Evolutionary conservation across 495 filamentous ascomycete genomes (phyloP).

Genomic region (Bathelium albidoporum): DNA sequence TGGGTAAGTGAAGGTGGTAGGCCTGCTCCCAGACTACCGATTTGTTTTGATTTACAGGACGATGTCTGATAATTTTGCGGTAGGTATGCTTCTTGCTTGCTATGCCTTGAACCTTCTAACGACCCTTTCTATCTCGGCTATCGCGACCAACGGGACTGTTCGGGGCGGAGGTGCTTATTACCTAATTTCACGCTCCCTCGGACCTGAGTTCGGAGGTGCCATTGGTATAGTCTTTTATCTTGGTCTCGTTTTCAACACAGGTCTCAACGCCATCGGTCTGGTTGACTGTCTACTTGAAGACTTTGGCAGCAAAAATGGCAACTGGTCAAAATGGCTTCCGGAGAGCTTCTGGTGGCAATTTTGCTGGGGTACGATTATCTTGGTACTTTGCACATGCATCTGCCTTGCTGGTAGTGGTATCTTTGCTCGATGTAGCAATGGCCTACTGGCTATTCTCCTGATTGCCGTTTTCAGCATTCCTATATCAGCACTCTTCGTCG

Average conservation of each 20-base stretch:
- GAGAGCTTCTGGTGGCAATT: conserved; percentile 73
- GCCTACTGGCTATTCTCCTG: conserved; percentile 61
- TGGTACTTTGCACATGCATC: conserved; percentile 64
- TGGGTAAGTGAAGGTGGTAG: conserved; percentile 43
- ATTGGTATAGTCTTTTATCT: conserved; percentile 87
- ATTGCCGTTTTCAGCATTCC: conserved; percentile 76
- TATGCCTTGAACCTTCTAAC: conserved; percentile 75
- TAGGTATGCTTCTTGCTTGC: conserved; percentile 60
- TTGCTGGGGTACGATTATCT: conserved; percentile 61
- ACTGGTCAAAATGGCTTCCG: conserved; percentile 50
- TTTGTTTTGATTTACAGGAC: no score
- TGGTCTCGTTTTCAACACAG: conserved; percentile 75
- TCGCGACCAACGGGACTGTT: conserved; percentile 84
- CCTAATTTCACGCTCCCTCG: conserved; percentile 74
- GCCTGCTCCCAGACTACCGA: not conserved
- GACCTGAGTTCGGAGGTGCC: conserved; percentile 83
- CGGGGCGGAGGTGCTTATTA: conserved; percentile 84
- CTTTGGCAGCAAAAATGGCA: conserved; percentile 51
- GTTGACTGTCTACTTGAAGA: conserved; percentile 75
- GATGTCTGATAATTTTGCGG: conserved; percentile 8
- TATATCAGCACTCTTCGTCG: conserved; percentile 54
- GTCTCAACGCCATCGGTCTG: conserved; percentile 79
- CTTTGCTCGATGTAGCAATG: conserved; percentile 71
- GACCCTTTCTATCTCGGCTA: conserved; percentile 76
- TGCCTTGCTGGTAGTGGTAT: conserved; percentile 72